Evolutionary conservation across 108 stramenopile species (phyloP), one percentile per base, ranked within the genome.

Genomic region (Chaetoceros muelleri): DNA sequence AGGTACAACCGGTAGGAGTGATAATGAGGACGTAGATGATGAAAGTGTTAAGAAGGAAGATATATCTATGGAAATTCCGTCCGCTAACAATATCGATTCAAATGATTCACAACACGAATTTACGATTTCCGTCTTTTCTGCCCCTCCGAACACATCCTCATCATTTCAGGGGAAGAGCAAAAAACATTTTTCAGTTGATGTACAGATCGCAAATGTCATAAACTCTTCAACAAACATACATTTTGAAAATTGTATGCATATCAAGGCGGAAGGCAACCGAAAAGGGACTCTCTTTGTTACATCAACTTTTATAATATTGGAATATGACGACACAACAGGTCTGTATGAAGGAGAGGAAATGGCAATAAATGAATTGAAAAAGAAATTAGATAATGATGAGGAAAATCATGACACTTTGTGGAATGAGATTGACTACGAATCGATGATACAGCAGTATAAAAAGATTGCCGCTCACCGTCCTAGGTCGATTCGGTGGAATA

Each of bases 401-500:
- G 64, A 67, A 5, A 68, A 74, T 22, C 56, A 66, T 18, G 67
- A 45, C 20, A 54, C 54, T 28, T 48, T 65, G 49, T 49, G 57
- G 0, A 64, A 72, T 52, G 69, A 72, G n/a, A 57, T 56, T 27
- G 73, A 74, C 40, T 74, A 83, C 28, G 78, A 77, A 26, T 45
- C 66, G 28, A 63, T 77, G 22, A 74, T 76, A 24, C 63, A 57
- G 49, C 49, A 67, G 26, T 73, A 71, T 20, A 62, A 65, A 30
- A 67, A 73, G 48, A 52, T 53, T 3, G 81, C 85, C 7, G 62
- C 78, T 20, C 40, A 84, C 19, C 75, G 83, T 8, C 91, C 95
- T 2, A 95, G 95, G 72, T 89, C 91, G 16, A 82, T 90, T 51
- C 78, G 92, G 24, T 94, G 82, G 80, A 90, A 86, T 52, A 72